phyloP scores from a whole-genome alignment of 148 eudicot species.

The Vaccinium macrocarpon region DNA sequence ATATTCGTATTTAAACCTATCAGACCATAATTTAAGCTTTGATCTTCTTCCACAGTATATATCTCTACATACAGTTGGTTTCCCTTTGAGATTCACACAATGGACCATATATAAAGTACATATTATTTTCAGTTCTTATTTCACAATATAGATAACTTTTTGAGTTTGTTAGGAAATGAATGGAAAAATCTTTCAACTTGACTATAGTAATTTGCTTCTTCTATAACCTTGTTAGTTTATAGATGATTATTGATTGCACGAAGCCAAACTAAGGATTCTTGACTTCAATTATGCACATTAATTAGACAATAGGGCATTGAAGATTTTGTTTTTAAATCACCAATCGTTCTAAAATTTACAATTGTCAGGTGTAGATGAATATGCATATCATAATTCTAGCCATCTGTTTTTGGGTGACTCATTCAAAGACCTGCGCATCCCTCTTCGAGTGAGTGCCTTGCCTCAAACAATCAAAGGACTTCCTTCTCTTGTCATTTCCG shows the following conservation, averaged over 20 bases:
- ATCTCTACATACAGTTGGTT: not conserved
- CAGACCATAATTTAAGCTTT: not conserved
- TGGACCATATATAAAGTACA: not conserved
- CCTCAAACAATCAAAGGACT: not conserved
- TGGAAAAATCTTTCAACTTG: not conserved
- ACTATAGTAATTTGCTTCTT: not conserved
- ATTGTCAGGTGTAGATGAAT: not conserved
- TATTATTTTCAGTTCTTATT: not conserved
- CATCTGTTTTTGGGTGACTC: not conserved
- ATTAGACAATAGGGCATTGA: not conserved
- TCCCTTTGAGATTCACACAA: not conserved
- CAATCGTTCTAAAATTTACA: not conserved
- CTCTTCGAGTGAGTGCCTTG: not conserved
- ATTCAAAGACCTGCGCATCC: not conserved
- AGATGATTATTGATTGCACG: not conserved
- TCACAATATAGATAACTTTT: not conserved
- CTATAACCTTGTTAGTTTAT: not conserved
- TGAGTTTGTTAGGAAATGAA: not conserved
- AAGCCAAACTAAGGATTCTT: not conserved
- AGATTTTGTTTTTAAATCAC: not conserved
- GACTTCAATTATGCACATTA: not conserved
- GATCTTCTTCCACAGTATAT: not conserved
- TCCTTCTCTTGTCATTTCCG: not conserved
- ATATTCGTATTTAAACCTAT: not conserved
- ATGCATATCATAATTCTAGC: not conserved